Evolutionary conservation across 1,139 yeast genomes (phyloP).

Genomic region (Cylindricascospora bacillispora): DNA sequence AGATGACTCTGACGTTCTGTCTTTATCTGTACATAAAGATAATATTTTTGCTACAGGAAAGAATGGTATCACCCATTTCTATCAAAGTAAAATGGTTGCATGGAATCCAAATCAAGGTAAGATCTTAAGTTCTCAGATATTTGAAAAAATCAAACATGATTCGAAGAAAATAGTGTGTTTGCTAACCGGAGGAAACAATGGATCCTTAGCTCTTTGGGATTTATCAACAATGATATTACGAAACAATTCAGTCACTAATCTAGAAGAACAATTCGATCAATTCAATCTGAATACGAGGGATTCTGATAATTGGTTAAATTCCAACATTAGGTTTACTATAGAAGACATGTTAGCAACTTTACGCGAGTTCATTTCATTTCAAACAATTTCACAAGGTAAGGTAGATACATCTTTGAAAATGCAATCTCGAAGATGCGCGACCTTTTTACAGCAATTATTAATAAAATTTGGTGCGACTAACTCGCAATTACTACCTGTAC

Average conservation of each 20-base stretch:
- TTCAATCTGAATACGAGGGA: not conserved
- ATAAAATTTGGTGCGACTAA: constrained; percentile 59
- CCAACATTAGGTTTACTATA: constrained; percentile 27
- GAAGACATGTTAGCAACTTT: constrained; percentile 55
- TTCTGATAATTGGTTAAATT: not conserved
- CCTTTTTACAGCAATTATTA: constrained; percentile 50
- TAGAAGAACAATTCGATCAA: constrained; percentile 1
- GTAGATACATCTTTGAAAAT: constrained; percentile 43
- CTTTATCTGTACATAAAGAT: constrained; percentile 36
- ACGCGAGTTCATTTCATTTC: constrained; percentile 48
- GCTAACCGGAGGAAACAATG: constrained; percentile 49
- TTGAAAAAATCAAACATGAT: constrained; percentile 12
- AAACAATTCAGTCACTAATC: not conserved
- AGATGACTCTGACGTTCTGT: constrained; percentile 34
- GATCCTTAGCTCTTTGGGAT: constrained; percentile 50
- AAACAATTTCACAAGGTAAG: constrained; percentile 65
- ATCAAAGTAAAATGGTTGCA: constrained; percentile 27
- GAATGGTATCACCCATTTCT: constrained; percentile 42
- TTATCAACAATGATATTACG: constrained; percentile 6
- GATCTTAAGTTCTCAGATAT: constrained; percentile 26
- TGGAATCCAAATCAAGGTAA: constrained; percentile 33
- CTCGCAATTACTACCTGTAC: constrained; percentile 59
- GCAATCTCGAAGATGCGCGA: constrained; percentile 82
- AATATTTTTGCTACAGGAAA: constrained; percentile 28
- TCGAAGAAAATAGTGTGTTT: constrained; percentile 24